Evolutionary conservation across 768 basidiomycete genomes (phyloP), one percentile per base, ranked within the genome.

Genomic region (Tulasnella sp.): DNA sequence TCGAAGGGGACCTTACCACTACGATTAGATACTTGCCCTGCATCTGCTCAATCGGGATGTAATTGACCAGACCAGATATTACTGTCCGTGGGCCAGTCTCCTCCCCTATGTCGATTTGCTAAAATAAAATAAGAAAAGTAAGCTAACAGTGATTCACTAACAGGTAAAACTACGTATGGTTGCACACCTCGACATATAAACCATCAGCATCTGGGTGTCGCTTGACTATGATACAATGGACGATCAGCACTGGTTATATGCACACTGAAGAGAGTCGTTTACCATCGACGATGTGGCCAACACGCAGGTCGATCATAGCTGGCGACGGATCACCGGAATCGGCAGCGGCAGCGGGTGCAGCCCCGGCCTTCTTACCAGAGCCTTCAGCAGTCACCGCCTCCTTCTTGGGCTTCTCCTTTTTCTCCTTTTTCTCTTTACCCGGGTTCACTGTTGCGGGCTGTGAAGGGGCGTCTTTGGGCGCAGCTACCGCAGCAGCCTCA

Each of bases 191-290:
- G 62, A 98, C 81, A 68, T 98, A 99, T n/a, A 99, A 79, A 51
- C 90, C 84, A 67, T 98, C 96, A 2, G 96, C 96, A 68, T 99
- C 96, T 15, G 96, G 95, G 69, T 99, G 96, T 67, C 88, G 90
- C 73, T 83, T 84, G 67, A 98, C 95, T 95, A 68, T 9, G 47
- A 19, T 30, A 30, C 17, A 38, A 51, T 1, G 19, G 4, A 51
- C 32, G 11, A 24, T 24, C 27, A 19, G 24, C 32, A 32, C n/a
- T n/a, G 44, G 21, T 43, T n/a, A 24, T 44, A 5, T 15, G 43
- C n/a, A 30, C 30, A 1, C 9, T 3, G 26, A 27, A n/a, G 30
- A 54, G 29, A 32, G 30, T 7, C 27, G 72, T 82, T 68, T 65
- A 95, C 93, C 82, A 69, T 96, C 88, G 17, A 97, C 73, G 64